Base-by-base conservation (phyloP, 345 rosid genomes). In the Gossypium anomalum region DNA sequence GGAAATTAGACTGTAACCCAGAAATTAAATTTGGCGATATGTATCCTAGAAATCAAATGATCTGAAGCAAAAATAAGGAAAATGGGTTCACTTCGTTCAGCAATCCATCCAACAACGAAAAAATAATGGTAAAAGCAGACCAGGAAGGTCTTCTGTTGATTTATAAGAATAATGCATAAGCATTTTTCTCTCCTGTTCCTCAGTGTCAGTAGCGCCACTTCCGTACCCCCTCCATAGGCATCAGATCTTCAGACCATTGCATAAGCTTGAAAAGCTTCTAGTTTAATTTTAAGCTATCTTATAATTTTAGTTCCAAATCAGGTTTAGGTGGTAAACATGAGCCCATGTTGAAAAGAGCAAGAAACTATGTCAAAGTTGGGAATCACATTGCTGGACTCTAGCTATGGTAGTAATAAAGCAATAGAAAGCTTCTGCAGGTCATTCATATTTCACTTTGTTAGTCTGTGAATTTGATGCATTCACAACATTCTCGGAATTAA, bases 381-480 rank as follows among this genome's bases (percentile, higher is more conserved):
- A 67, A 65, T 65, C 71, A 67, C 55, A 67, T 67, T 27, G 55
- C 55, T 22, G 71, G 55, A 49, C 38, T 44, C 70, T 44, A 66
- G 70, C 12, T 55, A 66, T 19, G 52, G 51, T 66, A 20, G 29
- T 43, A 19, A 23, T 65, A 65, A 65, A 43, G 52, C 51, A 65
- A 65, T 65, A 16, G 17, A 43, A 51, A 51, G 70, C 27, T 38
- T 66, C 16, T 44, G 16, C 13, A 34, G 53, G 44, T 66, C 34
- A 45, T 45, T 66, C 34, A 22, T 45, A 66, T 66, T 44, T 20
- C 53, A 45, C 44, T 45, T 44, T 44, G 34, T 45, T 45, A 65
- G 52, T 17, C 70, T 27, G 7, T 58, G 48, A 45, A 58, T 45
- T 34, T 76, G 43, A 58, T 53, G 34, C 67, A 67, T 58, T 68